phyloP scores from a whole-genome alignment of 2,329 filamentous ascomycete genomes.

The Berkeleyomyces rouxiae region DNA sequence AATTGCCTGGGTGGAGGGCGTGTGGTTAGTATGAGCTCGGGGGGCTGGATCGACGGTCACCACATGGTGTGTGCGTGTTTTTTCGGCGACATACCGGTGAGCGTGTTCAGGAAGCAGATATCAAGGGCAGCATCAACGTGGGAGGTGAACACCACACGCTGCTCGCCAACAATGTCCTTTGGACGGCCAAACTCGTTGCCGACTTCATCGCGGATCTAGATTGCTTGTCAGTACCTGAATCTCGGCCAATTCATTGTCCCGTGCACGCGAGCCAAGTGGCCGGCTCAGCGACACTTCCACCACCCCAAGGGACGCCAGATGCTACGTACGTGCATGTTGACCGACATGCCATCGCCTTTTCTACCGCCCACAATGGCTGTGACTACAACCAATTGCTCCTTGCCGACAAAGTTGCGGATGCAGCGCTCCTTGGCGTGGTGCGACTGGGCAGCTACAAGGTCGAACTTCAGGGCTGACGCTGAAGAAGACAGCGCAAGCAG shows the following conservation, averaged over 20 bases:
- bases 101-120: conserved; percentile 84
- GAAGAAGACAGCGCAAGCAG: conserved; percentile 38
- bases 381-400: conserved; percentile 87
- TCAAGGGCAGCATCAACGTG: conserved; percentile 86
- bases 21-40: background rate
- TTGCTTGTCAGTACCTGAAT: conserved; percentile 13
- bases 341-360: conserved; percentile 77
- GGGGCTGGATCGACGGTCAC: background rate
- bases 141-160: conserved; percentile 84
- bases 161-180: conserved; percentile 81
- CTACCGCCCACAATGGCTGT: conserved; percentile 75
- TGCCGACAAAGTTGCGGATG: conserved; percentile 87
- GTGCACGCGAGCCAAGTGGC: background rate
- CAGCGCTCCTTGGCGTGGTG: conserved; percentile 61
- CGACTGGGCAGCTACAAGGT: conserved; percentile 52
- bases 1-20: conserved; percentile 11
- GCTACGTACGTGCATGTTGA: conserved; percentile 74
- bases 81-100: conserved; percentile 39
- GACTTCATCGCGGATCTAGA: conserved; percentile 79
- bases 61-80: background rate
- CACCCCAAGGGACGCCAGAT: background rate
- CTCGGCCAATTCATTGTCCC: background rate
- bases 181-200: conserved; percentile 92
- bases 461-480: conserved; percentile 73
- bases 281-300: background rate